Conservation (phyloP, 805 yeast genomes). For the Blastobotrys attinorum region DNA sequence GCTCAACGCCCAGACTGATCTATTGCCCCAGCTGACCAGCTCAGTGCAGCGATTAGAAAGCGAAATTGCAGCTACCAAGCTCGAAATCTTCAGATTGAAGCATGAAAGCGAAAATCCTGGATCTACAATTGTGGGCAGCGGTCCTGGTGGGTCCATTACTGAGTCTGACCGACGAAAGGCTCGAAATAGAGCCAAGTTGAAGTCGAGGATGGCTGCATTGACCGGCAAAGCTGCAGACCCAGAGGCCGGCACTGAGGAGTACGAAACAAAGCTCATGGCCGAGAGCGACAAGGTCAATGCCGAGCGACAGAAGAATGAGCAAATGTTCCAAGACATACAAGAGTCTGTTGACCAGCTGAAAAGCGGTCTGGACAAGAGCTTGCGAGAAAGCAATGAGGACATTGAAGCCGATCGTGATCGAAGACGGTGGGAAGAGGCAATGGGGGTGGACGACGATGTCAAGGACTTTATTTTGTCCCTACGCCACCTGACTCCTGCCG, state of each 20-base stretch:
- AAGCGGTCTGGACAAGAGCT: conserved; percentile 37
- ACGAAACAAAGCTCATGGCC: conserved; percentile 35
- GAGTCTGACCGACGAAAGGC: conserved; percentile 77
- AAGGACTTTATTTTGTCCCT: conserved; percentile 52
- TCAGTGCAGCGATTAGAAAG: conserved; percentile 57
- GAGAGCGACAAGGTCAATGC: conserved; percentile 44
- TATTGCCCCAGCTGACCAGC: conserved; percentile 62
- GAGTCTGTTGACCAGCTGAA: conserved; percentile 58
- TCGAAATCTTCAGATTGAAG: conserved; percentile 51
- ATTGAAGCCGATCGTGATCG: conserved; percentile 38
- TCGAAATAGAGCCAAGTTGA: conserved; percentile 65
- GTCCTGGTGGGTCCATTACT: conserved; percentile 79
- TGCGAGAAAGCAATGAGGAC: conserved; percentile 33
- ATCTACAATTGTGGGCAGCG: conserved; percentile 68
- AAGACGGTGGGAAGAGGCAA: conserved; percentile 74
- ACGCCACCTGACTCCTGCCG: conserved; percentile 12
- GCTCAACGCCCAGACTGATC: conserved; percentile 57
- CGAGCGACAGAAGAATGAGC: conserved; percentile 49
- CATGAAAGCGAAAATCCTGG: conserved; percentile 60
- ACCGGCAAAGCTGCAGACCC: conserved; percentile 62
- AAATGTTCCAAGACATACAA: conserved; percentile 63
- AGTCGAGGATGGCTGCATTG: conserved; percentile 85
- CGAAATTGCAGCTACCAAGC: conserved; percentile 57
- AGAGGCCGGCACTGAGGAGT: conserved; percentile 38
- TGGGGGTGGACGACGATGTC: conserved; percentile 66